phyloP scores from a whole-genome alignment of 495 filamentous ascomycete genomes.

The Thozetella sp. region DNA sequence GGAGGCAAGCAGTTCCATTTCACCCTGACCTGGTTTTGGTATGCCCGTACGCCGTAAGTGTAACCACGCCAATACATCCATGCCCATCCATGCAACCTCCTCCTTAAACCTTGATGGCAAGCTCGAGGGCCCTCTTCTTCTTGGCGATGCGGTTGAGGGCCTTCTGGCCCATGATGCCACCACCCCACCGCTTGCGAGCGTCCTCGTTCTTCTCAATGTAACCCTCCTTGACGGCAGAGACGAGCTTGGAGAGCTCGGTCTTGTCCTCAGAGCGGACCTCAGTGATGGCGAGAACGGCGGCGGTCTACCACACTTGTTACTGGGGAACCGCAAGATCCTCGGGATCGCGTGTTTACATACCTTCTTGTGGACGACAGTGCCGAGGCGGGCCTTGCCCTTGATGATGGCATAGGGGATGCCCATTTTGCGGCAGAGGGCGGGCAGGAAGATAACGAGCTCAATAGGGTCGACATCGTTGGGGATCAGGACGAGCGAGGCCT shows the following conservation, averaged over 20 bases:
- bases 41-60: slow-evolving; percentile 39
- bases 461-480: slow-evolving; percentile 99
- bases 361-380: slow-evolving; percentile 99
- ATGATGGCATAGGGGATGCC: slow-evolving; percentile 98
- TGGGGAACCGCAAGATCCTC: slow-evolving; percentile 3
- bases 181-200: slow-evolving; percentile 92
- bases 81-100: slow-evolving; percentile 5
- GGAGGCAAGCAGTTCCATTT: slow-evolving; percentile 32
- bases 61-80: slow-evolving; percentile 20
- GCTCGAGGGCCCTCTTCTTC: slow-evolving; percentile 93
- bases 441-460: slow-evolving; percentile 98
- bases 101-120: slow-evolving; percentile 90
- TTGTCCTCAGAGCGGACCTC: slow-evolving; percentile 98
- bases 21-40: slow-evolving; percentile 37
- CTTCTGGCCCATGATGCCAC: slow-evolving; percentile 99
- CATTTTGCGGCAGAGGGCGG: slow-evolving; percentile 99
- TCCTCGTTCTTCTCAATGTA: slow-evolving; percentile 97
- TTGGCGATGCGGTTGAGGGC: slow-evolving; percentile 90
- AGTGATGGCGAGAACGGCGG: slow-evolving; percentile 92
- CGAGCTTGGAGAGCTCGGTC: slow-evolving; percentile 93
- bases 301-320: slow-evolving; percentile 64
- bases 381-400: slow-evolving; percentile 99
- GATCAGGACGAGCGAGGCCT: slow-evolving; percentile 95
- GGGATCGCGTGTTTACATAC: slow-evolving; percentile 38
- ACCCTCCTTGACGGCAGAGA: slow-evolving; percentile 96